Evolutionary conservation across 139 green algal species (phyloP), one percentile per base, ranked within the genome.

Genomic region (Chlorella vulgaris): DNA sequence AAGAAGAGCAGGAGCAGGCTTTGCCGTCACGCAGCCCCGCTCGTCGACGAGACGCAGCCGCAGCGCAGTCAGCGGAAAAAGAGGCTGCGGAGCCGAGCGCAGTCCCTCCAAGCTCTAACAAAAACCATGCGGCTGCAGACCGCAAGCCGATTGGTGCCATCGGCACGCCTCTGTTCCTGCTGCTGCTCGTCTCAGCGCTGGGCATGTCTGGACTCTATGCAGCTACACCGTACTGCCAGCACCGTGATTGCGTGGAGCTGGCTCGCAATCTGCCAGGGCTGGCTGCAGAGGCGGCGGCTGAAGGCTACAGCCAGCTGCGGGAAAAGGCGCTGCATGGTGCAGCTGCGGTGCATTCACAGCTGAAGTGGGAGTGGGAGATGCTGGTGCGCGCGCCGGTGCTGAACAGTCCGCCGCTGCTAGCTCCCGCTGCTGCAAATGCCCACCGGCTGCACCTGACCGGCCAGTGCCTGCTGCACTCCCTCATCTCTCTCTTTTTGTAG

Each of bases 161-260:
- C 19, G 39, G 47, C 73, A 53, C 53, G 15, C 73, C 71, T 2
- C 21, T 78, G 5, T 81, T 81, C 38, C 8, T 19, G 58, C 19
- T 70, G 58, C 38, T 81, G 58, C 58, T 81, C 26, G 36, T 71
- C 21, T 31, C 51, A 8, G 71, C 71, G 24, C 26, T 35, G 24
- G 51, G 43, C 26, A 36, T 33, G 2, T 35, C 33, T 18, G 29
- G 39, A 22, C 33, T 50, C 5, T 33, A 31, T 35, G 35, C 70
- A 36, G 74, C 38, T n/a, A 22, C 42, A 38, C 74, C 74, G 2
- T 81, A 71, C 74, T 81, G 74, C 74, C 39, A 69, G 74, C 38
- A 81, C 36, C 58, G 42, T 28, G 74, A 81, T 58, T 81, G 74
- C 28, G 58, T 19, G 10, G 74, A 69, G 58, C 39, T 71, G 58